phyloP scores from a whole-genome alignment of 164 flowering plant genomes.

The Liquidambar formosana region DNA sequence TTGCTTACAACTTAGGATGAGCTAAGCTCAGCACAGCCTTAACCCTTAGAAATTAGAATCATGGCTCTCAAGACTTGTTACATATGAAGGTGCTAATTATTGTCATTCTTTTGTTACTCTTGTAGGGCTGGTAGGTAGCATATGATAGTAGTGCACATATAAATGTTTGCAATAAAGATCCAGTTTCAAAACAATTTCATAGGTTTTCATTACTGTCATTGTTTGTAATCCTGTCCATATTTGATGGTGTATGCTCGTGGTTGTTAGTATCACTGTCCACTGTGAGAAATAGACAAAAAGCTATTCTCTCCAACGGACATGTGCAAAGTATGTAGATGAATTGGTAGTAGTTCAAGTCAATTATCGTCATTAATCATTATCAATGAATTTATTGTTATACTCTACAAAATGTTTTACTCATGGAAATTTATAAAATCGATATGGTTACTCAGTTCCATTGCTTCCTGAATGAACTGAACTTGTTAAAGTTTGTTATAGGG shows the following conservation, averaged over 20 bases:
- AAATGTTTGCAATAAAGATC: neutral
- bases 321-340: neutral
- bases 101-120: neutral
- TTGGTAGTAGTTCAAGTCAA: neutral
- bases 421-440: no score
- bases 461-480: no score
- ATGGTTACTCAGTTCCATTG: no score
- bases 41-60: no score
- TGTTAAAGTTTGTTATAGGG: no score
- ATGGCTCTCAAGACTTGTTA: neutral
- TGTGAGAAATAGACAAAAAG: neutral
- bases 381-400: no score
- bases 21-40: no score
- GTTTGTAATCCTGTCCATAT: neutral
- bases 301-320: no score
- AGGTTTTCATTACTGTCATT: neutral
- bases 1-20: no score
- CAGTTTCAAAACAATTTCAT: neutral
- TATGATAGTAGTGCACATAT: neutral
- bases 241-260: neutral
- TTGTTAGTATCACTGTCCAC: neutral
- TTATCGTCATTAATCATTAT: neutral
- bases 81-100: neutral
- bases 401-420: no score
- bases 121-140: neutral